Evolutionary conservation across 805 yeast species (phyloP).

Genomic region (Ogataea chonburiensis): DNA sequence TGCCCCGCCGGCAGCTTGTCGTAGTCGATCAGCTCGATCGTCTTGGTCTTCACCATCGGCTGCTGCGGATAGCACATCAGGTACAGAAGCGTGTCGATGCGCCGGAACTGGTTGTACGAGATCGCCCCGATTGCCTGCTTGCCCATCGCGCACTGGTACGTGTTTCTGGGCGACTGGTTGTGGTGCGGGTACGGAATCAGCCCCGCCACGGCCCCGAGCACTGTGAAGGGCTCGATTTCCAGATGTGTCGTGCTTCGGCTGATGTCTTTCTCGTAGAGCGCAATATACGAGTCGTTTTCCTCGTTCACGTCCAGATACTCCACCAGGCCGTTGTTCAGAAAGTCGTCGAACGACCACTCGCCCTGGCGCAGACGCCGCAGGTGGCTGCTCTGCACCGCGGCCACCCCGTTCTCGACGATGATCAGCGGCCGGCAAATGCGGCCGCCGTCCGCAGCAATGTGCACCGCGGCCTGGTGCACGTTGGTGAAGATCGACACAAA

Average conservation of each 20-base stretch:
- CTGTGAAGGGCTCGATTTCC: slow-evolving; percentile 94
- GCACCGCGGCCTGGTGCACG: slow-evolving; percentile 87
- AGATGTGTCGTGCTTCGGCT: slow-evolving; percentile 70
- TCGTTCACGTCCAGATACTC: slow-evolving; percentile 97
- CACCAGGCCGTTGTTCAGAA: slow-evolving; percentile 79
- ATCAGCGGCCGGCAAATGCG: slow-evolving; percentile 96
- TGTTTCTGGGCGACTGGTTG: slow-evolving; percentile 89
- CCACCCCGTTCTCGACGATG: slow-evolving; percentile 69
- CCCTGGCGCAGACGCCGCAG: slow-evolving; percentile 62
- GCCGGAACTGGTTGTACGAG: slow-evolving; percentile 92
- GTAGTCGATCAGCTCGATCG: slow-evolving; percentile 91
- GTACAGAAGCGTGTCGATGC: slow-evolving; percentile 91
- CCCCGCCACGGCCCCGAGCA: slow-evolving; percentile 91
- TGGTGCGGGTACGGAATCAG: slow-evolving; percentile 91
- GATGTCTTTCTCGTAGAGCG: slow-evolving; percentile 75
- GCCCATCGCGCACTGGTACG: slow-evolving; percentile 96
- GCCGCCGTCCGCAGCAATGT: slow-evolving; percentile 98
- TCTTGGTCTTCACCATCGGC: slow-evolving; percentile 97
- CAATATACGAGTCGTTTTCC: slow-evolving; percentile 91
- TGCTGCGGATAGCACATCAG: slow-evolving; percentile 99
- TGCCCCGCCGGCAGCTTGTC: slow-evolving; percentile 98
- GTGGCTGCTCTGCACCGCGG: slow-evolving; percentile 74
- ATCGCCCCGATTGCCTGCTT: slow-evolving; percentile 99
- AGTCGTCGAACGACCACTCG: slow-evolving; percentile 85
- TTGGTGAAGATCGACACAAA: slow-evolving; percentile 90